Base-by-base conservation (phyloP, 2,329 filamentous ascomycete genomes). In the Orbilia oligospora region DNA sequence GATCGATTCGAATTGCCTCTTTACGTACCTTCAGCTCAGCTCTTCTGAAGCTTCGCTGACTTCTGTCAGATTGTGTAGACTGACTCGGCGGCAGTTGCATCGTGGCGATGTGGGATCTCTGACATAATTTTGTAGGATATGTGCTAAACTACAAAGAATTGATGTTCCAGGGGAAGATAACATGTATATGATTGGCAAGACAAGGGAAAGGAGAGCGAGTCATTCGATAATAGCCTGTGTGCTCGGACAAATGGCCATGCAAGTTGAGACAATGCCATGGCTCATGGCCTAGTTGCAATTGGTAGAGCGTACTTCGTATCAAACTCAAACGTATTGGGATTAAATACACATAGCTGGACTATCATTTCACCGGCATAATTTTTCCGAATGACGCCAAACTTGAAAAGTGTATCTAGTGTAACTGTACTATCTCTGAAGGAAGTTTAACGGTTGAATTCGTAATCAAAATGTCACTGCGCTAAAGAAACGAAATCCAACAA, bases 341-440 rank as follows among this genome's bases (percentile, higher is more conserved):
- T 41, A 41, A 24, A 5, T 30, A 30, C 36, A 46, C 5, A 18
- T 14, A 55, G 46, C 48, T 51, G 53, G 18, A 10, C 24, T 8
- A 46, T 55, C 22, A 33, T n/a, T 24, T 53, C 30, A 46, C n/a
- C 69, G 58, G 61, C 49, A 55, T 67, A 73, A 73, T 73, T 73
- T 61, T 67, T 67, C 70, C 70, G 70, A 71, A 73, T 67, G 70
- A 61, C 49, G 61, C 70, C 49, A 64, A 53, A 56, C 10, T 27
- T 41, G n/a, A 20, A 38, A 20, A 38, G 27, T 41, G 46, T 24
- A 36, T 65, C 20, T 49, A 36, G 61, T 49, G 30, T 41, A 41
- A 58, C 53, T 58, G 22, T 22, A 20, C 41, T 65, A 48, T 36
- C 24, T 30, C 20, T 46, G 5, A 36, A 66, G 49, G 12, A 68